These are phyloP conservation scores for Quercus tomentella DNA, from an alignment of 331 rosid genomes.

Conservation along the genomic window DNA sequence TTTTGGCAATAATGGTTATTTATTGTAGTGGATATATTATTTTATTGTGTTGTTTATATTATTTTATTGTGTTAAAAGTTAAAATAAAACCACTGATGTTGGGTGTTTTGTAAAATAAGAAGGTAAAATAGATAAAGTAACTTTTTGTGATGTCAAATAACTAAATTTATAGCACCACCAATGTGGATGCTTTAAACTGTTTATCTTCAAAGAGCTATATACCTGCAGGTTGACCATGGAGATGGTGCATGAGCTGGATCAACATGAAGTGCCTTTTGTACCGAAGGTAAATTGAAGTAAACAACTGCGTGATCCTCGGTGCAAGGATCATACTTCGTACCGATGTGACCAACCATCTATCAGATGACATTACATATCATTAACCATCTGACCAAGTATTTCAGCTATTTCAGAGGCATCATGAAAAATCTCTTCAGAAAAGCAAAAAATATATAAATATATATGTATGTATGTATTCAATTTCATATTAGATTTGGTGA, in stretches of 20 bases:
- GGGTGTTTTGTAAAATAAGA: no score
- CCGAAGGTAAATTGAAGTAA: conserved; percentile 80
- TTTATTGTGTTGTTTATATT: no score
- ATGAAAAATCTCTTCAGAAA: neutral
- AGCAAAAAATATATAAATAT: neutral
- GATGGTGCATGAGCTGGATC: conserved; percentile 53
- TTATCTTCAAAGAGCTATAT: conserved; percentile 2
- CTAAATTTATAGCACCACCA: no score
- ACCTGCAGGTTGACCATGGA: conserved; percentile 86
- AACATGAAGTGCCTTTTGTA: conserved; percentile 73
- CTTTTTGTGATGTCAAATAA: rapidly evolving
- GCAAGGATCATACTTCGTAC: conserved; percentile 80
- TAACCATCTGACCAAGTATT: conserved; percentile 1
- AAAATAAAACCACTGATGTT: rapidly evolving
- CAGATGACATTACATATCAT: conserved; percentile 18
- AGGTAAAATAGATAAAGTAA: rapidly evolving
- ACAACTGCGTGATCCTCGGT: conserved; percentile 53
- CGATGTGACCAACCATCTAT: conserved; percentile 51
- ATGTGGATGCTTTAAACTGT: neutral
- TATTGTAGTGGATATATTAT: no score
- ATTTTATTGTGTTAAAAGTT: no score
- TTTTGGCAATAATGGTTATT: no score
- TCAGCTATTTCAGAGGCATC: neutral
- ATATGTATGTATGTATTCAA: no score
- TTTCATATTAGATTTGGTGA: neutral